These are phyloP conservation scores for Debaryomyces castellii DNA, from an alignment of 805 yeast species.

Conservation along the genomic window DNA sequence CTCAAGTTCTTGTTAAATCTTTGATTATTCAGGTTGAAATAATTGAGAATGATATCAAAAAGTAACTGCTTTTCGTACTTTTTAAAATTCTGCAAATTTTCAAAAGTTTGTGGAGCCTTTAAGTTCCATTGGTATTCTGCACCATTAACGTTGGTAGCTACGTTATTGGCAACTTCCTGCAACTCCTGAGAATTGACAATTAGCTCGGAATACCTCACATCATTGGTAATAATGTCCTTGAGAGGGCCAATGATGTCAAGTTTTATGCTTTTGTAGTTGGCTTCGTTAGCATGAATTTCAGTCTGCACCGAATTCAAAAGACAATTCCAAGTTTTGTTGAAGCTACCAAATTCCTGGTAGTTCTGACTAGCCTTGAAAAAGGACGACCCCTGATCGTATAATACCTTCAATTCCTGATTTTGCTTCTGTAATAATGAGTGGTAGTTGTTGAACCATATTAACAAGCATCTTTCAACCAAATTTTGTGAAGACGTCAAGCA, in stretches of 20 bases:
- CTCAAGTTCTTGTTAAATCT: constrained; percentile 22
- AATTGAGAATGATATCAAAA: constrained; percentile 64
- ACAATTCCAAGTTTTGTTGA: constrained; percentile 47
- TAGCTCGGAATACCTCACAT: constrained; percentile 55
- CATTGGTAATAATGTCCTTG: constrained; percentile 51
- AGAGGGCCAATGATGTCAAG: constrained; percentile 57
- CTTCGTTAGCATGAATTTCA: constrained; percentile 48
- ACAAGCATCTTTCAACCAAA: constrained; percentile 29
- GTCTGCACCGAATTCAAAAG: constrained; percentile 50
- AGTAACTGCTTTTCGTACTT: constrained; percentile 52
- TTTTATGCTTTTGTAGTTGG: constrained; percentile 46
- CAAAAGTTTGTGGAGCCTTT: constrained; percentile 75
- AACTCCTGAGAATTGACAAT: constrained; percentile 47
- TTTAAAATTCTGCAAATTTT: constrained; percentile 73
- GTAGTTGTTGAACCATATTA: constrained; percentile 32
- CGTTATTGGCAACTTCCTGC: constrained; percentile 33
- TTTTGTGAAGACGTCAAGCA: constrained; percentile 28
- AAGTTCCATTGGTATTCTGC: constrained; percentile 69
- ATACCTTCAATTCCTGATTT: constrained; percentile 60
- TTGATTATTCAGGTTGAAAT: constrained; percentile 42
- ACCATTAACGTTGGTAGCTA: constrained; percentile 16
- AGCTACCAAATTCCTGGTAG: constrained; percentile 38
- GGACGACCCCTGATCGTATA: constrained; percentile 44
- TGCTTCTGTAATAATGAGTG: constrained; percentile 17
- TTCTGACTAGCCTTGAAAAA: constrained; percentile 11